phyloP scores from a whole-genome alignment of 768 basidiomycete genomes.

The Thelephora aurantiotincta region DNA sequence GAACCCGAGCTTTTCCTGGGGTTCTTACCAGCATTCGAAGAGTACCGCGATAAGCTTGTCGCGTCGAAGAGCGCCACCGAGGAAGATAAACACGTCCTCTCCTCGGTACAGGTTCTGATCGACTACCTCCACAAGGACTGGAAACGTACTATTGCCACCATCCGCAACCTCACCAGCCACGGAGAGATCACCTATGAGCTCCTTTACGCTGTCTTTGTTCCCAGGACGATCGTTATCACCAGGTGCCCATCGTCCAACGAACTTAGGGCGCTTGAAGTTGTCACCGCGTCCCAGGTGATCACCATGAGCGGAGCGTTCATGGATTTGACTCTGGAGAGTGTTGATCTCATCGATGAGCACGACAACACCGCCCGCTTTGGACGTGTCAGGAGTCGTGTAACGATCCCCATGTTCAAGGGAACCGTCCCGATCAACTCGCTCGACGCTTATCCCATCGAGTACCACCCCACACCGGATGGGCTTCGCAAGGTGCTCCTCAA shows the following conservation, averaged over 20 bases:
- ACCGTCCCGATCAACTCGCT: conserved; percentile 34
- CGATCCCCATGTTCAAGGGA: conserved; percentile 25
- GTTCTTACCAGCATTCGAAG: conserved; percentile 31
- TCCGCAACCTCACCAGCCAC: conserved; percentile 34
- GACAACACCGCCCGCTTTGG: conserved; percentile 21
- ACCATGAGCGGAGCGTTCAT: conserved; percentile 25
- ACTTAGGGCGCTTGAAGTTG: conserved; percentile 33
- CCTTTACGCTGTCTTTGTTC: conserved; percentile 41
- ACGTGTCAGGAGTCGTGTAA: conserved; percentile 12
- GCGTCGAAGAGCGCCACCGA: conserved; percentile 19
- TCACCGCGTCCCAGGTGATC: conserved; percentile 22
- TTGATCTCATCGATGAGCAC: conserved; percentile 33
- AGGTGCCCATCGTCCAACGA: conserved; percentile 39
- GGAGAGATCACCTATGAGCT: conserved; percentile 44
- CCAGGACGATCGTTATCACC: conserved; percentile 34
- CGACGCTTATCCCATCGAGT: conserved; percentile 38
- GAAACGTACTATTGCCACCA: conserved; percentile 28
- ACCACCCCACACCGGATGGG: conserved; percentile 29
- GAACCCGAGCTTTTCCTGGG: conserved; percentile 44
- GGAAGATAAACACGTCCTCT: conserved; percentile 27
- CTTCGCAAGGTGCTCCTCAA: conserved; percentile 25
- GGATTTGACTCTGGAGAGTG: conserved; percentile 33
- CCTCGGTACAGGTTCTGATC: conserved; percentile 35
- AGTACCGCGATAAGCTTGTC: conserved; percentile 26
- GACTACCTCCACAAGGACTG: conserved; percentile 36